Conservation (phyloP, 768 basidiomycete species). For the Melanogaster broomeanus region DNA sequence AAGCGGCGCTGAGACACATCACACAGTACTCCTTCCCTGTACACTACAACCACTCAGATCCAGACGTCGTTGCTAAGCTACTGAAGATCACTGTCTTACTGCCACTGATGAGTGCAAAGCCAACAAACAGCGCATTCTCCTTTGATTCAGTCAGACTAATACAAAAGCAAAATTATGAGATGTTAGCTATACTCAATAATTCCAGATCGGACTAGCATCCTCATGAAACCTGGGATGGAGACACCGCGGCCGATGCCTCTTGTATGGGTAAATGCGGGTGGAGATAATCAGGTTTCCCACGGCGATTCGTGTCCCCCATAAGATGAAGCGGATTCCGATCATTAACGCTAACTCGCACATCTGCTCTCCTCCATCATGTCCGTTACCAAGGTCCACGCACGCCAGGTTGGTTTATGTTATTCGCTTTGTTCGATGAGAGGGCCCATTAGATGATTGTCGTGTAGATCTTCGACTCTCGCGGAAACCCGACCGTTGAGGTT, state of each 20-base stretch:
- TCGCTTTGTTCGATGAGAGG: neutral
- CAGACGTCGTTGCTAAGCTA: constrained; percentile 2
- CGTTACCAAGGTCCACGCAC: constrained; percentile 88
- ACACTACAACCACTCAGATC: constrained; percentile 8
- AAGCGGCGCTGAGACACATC: constrained; percentile 32
- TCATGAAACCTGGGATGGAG: too few species aligned
- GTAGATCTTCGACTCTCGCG: constrained; percentile 99
- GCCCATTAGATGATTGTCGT: constrained; percentile 13
- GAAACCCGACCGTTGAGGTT: constrained; percentile 96
- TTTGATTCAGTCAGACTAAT: too few species aligned
- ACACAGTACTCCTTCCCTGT: constrained; percentile 13
- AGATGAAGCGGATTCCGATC: constrained; percentile 12
- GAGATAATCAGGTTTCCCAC: constrained; percentile 43
- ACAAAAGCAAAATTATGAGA: constrained; percentile 14
- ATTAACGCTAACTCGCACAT: constrained; percentile 9
- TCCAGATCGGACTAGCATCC: too few species aligned
- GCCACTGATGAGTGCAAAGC: constrained; percentile 3
- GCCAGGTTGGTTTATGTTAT: constrained; percentile 61
- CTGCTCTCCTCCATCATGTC: constrained; percentile 65
- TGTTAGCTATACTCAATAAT: too few species aligned
- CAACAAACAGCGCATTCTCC: too few species aligned
- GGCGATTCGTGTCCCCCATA: constrained; percentile 22
- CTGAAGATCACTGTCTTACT: constrained; percentile 1
- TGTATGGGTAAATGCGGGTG: constrained; percentile 16
- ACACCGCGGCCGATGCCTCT: too few species aligned